Conservation (phyloP, 352 stramenopile species). For the Pythium aphanidermatum region DNA sequence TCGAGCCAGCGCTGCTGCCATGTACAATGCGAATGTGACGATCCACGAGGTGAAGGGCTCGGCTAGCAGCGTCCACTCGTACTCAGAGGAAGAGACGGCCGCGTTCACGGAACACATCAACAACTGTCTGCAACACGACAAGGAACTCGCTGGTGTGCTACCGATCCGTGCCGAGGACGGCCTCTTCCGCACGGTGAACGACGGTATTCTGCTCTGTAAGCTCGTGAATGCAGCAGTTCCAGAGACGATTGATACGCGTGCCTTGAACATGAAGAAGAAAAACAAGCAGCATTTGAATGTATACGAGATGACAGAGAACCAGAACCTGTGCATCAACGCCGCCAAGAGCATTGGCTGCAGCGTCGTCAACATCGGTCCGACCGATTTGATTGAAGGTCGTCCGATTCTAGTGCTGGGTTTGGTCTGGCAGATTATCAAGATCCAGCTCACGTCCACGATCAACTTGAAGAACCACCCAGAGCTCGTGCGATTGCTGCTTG, state of each 20-base stretch:
- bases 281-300: slow-evolving; percentile 68
- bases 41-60: slow-evolving; percentile 81
- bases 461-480: slow-evolving; percentile 92
- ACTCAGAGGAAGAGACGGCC: slow-evolving; percentile 86
- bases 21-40: slow-evolving; percentile 54
- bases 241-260: slow-evolving; percentile 89
- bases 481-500: slow-evolving; percentile 77
- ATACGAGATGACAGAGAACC: slow-evolving; percentile 87
- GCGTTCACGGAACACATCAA: slow-evolving; percentile 93
- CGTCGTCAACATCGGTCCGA: slow-evolving; percentile 90
- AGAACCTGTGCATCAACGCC: slow-evolving; percentile 92
- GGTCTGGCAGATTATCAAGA: slow-evolving; percentile 94
- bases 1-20: slow-evolving; percentile 45
- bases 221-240: slow-evolving; percentile 88
- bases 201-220: slow-evolving; percentile 89
- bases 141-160: slow-evolving; percentile 51
- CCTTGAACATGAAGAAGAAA: slow-evolving; percentile 82
- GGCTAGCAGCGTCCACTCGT: slow-evolving; percentile 76
- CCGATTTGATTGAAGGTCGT: slow-evolving; percentile 77
- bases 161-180: slow-evolving; percentile 76
- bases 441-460: slow-evolving; percentile 89
- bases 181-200: slow-evolving; percentile 74
- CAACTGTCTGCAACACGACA: slow-evolving; percentile 70
- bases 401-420: slow-evolving; percentile 89
- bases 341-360: slow-evolving; percentile 91